These are phyloP conservation scores for Scenedesmus sp. DNA, from an alignment of 163 green algal genomes.

Conservation along the genomic window DNA sequence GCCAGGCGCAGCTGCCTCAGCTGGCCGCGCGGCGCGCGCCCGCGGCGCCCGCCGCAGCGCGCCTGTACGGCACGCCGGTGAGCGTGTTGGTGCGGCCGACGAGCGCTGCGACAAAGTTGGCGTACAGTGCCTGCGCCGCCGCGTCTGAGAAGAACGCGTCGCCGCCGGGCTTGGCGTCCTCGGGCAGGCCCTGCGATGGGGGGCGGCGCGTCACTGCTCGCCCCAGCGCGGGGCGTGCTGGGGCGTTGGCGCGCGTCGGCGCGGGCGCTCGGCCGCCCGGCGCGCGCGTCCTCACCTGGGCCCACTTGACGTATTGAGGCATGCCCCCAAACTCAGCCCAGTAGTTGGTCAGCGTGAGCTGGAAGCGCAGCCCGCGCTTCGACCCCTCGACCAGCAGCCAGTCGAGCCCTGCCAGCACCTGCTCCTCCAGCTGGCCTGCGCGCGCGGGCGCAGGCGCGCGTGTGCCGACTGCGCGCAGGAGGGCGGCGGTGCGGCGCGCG, in stretches of 20 bases:
- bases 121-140: conserved; percentile 47
- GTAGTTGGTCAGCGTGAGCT: conserved; percentile 79
- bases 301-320: conserved; percentile 57
- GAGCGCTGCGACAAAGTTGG: conserved; percentile 48
- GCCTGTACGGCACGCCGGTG: conserved; percentile 54
- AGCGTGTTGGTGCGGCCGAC: conserved; percentile 64
- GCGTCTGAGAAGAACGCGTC: conserved; percentile 37
- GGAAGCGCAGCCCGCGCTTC: conserved; percentile 52
- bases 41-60: no score
- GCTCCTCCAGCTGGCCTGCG: conserved; percentile 23
- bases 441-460: background rate
- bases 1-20: no score
- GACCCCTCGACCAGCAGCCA: conserved; percentile 48
- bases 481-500: background rate
- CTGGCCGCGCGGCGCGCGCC: no score
- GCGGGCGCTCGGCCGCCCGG: no score
- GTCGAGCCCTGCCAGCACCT: conserved; percentile 57
- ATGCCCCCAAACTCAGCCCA: conserved; percentile 78
- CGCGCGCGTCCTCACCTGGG: no score
- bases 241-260: no score
- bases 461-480: background rate
- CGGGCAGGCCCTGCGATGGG: conserved; percentile 10
- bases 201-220: background rate
- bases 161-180: background rate
- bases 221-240: background rate